Conservation (phyloP, 2,329 filamentous ascomycete species). For the Fusarium drepaniforme region DNA sequence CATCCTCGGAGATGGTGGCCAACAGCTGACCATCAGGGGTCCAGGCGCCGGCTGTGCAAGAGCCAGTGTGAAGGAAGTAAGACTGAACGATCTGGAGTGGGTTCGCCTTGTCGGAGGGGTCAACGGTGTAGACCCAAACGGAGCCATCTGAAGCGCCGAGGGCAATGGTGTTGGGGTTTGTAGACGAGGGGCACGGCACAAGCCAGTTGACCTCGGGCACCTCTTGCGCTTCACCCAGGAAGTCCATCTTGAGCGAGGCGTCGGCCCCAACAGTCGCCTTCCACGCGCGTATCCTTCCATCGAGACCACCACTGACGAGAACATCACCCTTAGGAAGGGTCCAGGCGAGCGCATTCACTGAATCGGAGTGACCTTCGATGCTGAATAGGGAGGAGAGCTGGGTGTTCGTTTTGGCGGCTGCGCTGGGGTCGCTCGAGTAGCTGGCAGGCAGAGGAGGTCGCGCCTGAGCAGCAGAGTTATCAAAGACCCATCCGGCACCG, state of each 20-base stretch:
- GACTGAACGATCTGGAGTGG: slow-evolving; percentile 87
- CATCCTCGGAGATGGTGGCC: slow-evolving; percentile 90
- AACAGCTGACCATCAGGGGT: slow-evolving; percentile 88
- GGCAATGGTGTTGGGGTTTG: slow-evolving; percentile 84
- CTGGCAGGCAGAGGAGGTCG: slow-evolving; percentile 80
- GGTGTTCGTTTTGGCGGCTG: slow-evolving; percentile 62
- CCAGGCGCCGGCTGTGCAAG: slow-evolving; percentile 93
- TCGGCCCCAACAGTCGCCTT: slow-evolving; percentile 61
- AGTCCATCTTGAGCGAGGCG: slow-evolving; percentile 65
- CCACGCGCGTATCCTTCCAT: slow-evolving; percentile 84
- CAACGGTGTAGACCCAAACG: slow-evolving; percentile 95
- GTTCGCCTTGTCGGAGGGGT: slow-evolving; percentile 68
- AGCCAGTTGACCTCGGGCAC: slow-evolving; percentile 98
- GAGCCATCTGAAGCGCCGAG: slow-evolving; percentile 91
- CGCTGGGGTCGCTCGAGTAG: slow-evolving; percentile 75
- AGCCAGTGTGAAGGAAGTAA: slow-evolving; percentile 89
- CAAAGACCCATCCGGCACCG: slow-evolving; percentile 89
- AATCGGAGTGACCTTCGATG: slow-evolving; percentile 92
- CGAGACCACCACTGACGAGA: slow-evolving; percentile 87
- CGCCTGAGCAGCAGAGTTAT: slow-evolving; percentile 73
- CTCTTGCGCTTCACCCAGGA: slow-evolving; percentile 84
- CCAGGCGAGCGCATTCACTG: slow-evolving; percentile 87
- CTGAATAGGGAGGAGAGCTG: slow-evolving; percentile 75
- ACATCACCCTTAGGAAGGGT: slow-evolving; percentile 87
- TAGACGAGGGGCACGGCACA: slow-evolving; percentile 76